Evolutionary conservation across 2,329 filamentous ascomycete species (phyloP).

Genomic region (Trichophyton rubrum): DNA sequence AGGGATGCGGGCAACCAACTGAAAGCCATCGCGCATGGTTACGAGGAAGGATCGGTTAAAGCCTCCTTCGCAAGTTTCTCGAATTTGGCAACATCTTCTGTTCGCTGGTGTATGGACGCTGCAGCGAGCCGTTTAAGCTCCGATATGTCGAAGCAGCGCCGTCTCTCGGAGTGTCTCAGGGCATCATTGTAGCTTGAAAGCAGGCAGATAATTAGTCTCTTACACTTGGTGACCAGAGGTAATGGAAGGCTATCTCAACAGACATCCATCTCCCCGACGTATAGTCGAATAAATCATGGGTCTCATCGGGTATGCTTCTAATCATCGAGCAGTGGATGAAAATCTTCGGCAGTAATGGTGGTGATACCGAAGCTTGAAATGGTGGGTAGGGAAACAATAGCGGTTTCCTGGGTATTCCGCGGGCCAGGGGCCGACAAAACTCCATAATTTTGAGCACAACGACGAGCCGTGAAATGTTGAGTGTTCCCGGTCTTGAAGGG

Average conservation of each 20-base stretch:
- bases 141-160: neutral
- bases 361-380: neutral
- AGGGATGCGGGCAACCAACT: neutral
- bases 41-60: neutral
- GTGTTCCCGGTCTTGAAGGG: too few species aligned
- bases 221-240: neutral
- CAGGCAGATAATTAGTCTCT: neutral
- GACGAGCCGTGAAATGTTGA: too few species aligned
- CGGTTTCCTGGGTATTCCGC: too few species aligned
- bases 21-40: neutral
- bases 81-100: neutral
- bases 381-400: too few species aligned
- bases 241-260: neutral
- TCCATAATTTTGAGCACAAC: too few species aligned
- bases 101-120: neutral
- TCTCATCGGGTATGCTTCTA: neutral
- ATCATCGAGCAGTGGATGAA: neutral
- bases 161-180: slow-evolving; percentile 1
- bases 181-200: slow-evolving; percentile 5
- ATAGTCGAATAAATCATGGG: neutral
- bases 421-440: too few species aligned
- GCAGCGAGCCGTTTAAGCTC: slow-evolving; percentile 1
- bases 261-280: neutral
- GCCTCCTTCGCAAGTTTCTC: slow-evolving; percentile 1
- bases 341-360: neutral